Base-by-base conservation (phyloP, 2,329 filamentous ascomycete genomes). In the Aspergillus chevalieri region DNA sequence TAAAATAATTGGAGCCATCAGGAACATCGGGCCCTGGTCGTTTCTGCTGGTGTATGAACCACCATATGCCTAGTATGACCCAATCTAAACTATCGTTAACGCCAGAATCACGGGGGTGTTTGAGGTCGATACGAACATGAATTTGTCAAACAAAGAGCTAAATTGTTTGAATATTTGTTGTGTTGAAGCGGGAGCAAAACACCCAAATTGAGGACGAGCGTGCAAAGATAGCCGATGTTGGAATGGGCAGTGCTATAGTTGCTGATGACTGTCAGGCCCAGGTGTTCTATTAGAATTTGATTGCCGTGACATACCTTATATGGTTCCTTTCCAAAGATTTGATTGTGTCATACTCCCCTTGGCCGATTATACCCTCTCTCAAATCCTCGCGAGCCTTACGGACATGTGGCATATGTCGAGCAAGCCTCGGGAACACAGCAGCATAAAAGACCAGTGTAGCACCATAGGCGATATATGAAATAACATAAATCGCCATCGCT, bases 361-460 rank as follows among this genome's bases (percentile, higher is more conserved):
- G 65, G 8, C 42, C 53, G 8, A 72, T 72, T 43, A 66, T 71
- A 0, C 65, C 66, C 24, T 71, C 66, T 47, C 57, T 60, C 39
- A 73, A 50, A 51, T 73, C 70, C 46, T 70, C 70, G 24, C 70
- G 56, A 2, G 71, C 69, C 46, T 69, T 71, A 26, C 68, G 62
- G 9, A 73, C 70, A 49, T 72, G 66, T 4, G 70, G 69, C 61
- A 67, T 71, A 52, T 67, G 71, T 42, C 68, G 60, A 24, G 69
- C 67, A 4, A 73, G 56, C 19, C 67, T 57, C 26, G 71, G 69
- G 44, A 73, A 73, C 1, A 71, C 54, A 3, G 71, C 69, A 5
- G 68, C 70, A 51, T 71, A 73, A 46, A 74, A 73, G 0, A 73
- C 70, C n/a, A 73, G 47, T 0, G 68, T 71, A 9, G 68, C 67